These are phyloP conservation scores for Fraxinus latifolia DNA, from an alignment of 305 asterid genomes.

Conservation along the genomic window DNA sequence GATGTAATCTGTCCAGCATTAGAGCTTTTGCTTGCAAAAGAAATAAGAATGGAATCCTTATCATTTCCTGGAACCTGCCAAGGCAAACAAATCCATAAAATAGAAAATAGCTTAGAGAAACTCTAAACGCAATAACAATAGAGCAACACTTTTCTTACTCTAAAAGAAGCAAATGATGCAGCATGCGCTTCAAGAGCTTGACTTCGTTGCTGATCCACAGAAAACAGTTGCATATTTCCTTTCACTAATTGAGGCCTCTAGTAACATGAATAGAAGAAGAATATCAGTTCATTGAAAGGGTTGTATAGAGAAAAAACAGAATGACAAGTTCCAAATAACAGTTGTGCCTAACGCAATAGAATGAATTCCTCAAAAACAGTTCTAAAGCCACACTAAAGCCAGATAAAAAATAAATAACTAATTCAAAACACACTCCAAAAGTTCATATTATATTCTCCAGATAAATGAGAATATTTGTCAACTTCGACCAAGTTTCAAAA, in stretches of 20 bases:
- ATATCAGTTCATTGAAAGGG: slow-evolving; percentile 27
- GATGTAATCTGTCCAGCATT: slow-evolving; percentile 84
- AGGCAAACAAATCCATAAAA: background rate
- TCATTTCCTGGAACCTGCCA: slow-evolving; percentile 85
- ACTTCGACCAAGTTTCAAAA: background rate
- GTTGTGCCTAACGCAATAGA: slow-evolving; percentile 2
- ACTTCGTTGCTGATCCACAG: slow-evolving; percentile 98
- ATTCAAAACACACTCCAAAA: background rate
- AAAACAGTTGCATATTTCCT: slow-evolving; percentile 95
- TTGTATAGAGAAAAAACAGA: slow-evolving; percentile 5
- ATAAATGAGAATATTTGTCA: background rate
- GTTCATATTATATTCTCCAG: background rate
- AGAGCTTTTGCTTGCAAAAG: slow-evolving; percentile 77
- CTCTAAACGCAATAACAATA: background rate
- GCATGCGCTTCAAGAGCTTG: slow-evolving; percentile 99
- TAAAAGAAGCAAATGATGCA: slow-evolving; percentile 87
- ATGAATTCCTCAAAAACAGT: background rate
- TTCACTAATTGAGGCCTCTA: slow-evolving; percentile 97
- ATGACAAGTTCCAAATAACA: background rate
- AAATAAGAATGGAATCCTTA: slow-evolving; percentile 82
- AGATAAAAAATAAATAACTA: background rate
- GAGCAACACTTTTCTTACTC: slow-evolving; percentile 41
- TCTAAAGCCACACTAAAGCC: slow-evolving; percentile 9
- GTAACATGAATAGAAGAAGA: slow-evolving; percentile 10
- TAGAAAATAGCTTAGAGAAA: slow-evolving; percentile 18